These are phyloP conservation scores for Neofusicoccum parvum DNA, from an alignment of 2,329 filamentous ascomycete species.

Conservation along the genomic window DNA sequence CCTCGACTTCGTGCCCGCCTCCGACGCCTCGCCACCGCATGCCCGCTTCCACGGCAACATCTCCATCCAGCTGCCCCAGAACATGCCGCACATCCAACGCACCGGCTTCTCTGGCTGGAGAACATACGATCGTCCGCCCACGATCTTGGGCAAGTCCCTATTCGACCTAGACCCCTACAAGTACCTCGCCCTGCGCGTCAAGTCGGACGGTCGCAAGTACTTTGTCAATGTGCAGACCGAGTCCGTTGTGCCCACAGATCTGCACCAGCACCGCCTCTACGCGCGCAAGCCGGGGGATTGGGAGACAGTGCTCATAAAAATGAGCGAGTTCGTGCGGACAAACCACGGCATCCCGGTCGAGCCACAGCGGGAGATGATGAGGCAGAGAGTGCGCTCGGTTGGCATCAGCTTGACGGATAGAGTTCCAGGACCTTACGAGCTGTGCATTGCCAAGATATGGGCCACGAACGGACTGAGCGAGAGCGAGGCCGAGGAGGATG, in stretches of 20 bases:
- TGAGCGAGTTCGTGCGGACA: conserved; percentile 91
- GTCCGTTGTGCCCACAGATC: conserved; percentile 87
- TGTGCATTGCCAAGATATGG: conserved; percentile 85
- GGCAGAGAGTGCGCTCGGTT: conserved; percentile 80
- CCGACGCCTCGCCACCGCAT: conserved; percentile 61
- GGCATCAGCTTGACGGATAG: conserved; percentile 90
- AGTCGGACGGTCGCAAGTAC: conserved; percentile 88
- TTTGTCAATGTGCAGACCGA: conserved; percentile 96
- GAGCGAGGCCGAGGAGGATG: conserved; percentile 30
- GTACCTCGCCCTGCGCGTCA: conserved; percentile 85
- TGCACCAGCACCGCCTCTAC: conserved; percentile 92
- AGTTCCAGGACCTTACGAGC: conserved; percentile 82
- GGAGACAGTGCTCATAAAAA: conserved; percentile 92
- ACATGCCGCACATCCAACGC: conserved; percentile 73
- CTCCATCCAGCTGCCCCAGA: conserved; percentile 77
- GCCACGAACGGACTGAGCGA: conserved; percentile 70
- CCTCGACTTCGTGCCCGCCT: conserved; percentile 63
- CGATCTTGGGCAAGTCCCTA: conserved; percentile 80
- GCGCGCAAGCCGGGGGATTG: conserved; percentile 78
- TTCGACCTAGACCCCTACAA: conserved; percentile 91
- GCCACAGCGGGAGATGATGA: conserved; percentile 86
- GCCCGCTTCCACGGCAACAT: conserved; percentile 85
- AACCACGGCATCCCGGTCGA: conserved; percentile 91
- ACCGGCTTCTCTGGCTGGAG: conserved; percentile 90
- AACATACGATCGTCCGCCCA: conserved; percentile 73